Evolutionary conservation across 2,329 filamentous ascomycete genomes (phyloP).

Genomic region (Diplodia intermedia): DNA sequence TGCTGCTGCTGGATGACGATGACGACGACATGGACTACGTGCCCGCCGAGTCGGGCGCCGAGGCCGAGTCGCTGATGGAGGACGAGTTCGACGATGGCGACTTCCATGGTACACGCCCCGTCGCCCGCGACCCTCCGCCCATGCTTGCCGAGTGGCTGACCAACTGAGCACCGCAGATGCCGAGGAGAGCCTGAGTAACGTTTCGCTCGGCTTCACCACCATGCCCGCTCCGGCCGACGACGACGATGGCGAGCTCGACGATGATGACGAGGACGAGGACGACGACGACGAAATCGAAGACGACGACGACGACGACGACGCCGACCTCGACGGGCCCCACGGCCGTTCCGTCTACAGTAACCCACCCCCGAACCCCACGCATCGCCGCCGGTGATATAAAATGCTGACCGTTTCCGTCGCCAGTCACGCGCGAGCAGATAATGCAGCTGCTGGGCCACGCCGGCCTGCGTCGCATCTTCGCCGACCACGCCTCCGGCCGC

Average conservation of each 20-base stretch:
- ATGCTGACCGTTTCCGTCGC: conserved; percentile 27
- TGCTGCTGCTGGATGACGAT: conserved; percentile 50
- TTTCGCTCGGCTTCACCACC: conserved; percentile 47
- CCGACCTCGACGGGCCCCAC: conserved; percentile 46
- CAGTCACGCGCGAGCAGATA: conserved; percentile 59
- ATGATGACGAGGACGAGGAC: conserved; percentile 39
- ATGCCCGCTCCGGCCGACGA: conserved; percentile 41
- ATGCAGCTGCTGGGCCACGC: conserved; percentile 62
- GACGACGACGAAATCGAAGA: conserved; percentile 35
- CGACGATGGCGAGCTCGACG: conserved; percentile 44
- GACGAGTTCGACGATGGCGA: conserved; percentile 47
- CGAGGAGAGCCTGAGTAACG: conserved; percentile 51
- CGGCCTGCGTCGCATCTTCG: conserved; percentile 61
- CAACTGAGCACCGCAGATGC: conserved; percentile 44
- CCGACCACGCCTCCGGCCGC: conserved; percentile 42
- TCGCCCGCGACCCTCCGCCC: background rate
- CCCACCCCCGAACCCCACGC: conserved; percentile 11
- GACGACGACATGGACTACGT: conserved; percentile 60
- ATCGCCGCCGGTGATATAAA: background rate
- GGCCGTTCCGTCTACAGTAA: conserved; percentile 36
- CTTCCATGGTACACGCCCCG: conserved; percentile 44
- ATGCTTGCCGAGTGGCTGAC: conserved; percentile 33
- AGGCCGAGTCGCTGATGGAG: conserved; percentile 47
- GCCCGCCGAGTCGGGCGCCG: conserved; percentile 48
- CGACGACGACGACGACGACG: conserved; percentile 39